Evolutionary conservation across 192 early-diverging fungal species (phyloP).

Genomic region (Dissophora globulifera): DNA sequence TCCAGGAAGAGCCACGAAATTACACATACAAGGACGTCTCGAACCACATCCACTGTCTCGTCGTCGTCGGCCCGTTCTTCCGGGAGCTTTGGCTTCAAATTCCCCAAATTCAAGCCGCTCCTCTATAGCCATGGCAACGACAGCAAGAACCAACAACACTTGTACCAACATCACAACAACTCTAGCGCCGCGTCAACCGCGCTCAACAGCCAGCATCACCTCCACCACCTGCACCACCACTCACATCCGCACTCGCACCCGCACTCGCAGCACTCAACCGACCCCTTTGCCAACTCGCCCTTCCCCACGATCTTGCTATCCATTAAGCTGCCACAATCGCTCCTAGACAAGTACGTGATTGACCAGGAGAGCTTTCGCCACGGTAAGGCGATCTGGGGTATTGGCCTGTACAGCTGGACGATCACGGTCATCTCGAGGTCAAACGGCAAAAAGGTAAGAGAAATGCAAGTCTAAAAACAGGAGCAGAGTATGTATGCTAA

Average conservation of each 20-base stretch:
- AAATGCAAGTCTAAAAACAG: not conserved
- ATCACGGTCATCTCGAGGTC: conserved; percentile 35
- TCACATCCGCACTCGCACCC: not conserved
- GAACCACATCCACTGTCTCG: conserved; percentile 29
- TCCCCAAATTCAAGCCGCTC: conserved; percentile 46
- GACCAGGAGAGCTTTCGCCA: conserved; percentile 47
- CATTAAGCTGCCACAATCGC: conserved; percentile 40
- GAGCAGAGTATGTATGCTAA: not conserved
- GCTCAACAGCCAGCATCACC: not conserved
- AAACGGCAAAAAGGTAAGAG: conserved; percentile 47
- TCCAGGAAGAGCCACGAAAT: conserved; percentile 6
- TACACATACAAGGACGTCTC: conserved; percentile 6
- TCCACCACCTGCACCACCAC: conserved; percentile 16
- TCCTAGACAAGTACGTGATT: conserved; percentile 44
- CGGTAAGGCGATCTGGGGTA: conserved; percentile 51
- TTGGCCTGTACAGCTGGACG: conserved; percentile 48
- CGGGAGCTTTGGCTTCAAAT: conserved; percentile 48
- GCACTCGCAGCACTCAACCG: too few relatives aligned
- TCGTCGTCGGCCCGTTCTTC: conserved; percentile 54
- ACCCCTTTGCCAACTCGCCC: conserved; percentile 36
- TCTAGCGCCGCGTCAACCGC: not conserved
- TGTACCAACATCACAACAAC: conserved; percentile 18
- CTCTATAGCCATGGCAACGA: conserved; percentile 39
- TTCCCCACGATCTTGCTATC: conserved; percentile 33
- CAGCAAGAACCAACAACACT: conserved; percentile 29